Conservation (phyloP, 1,139 yeast species). For the Kurtzmaniella quercitrusa region DNA sequence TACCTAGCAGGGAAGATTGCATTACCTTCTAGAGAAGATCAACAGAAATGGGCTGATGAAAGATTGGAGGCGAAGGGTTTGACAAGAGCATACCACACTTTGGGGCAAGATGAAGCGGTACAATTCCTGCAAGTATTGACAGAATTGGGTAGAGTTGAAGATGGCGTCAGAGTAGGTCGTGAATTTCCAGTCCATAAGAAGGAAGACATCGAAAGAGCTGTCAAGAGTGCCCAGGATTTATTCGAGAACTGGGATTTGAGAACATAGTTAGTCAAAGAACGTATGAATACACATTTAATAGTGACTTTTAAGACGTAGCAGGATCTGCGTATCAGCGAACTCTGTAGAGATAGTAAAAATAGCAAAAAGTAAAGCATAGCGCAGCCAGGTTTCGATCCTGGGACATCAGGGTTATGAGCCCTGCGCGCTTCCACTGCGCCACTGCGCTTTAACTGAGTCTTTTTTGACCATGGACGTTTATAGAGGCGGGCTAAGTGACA, state of each 20-base stretch:
- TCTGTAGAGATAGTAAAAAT: too few relatives aligned
- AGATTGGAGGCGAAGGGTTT: slow-evolving; percentile 23
- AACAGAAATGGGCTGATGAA: slow-evolving; percentile 26
- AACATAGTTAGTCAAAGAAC: too few relatives aligned
- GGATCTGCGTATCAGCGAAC: too few relatives aligned
- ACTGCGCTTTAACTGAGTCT: slow-evolving; percentile 47
- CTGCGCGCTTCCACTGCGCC: slow-evolving; percentile 99
- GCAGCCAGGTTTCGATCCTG: slow-evolving; percentile 97
- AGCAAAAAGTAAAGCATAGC: slow-evolving; percentile 45
- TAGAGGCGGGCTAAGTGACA: too few relatives aligned
- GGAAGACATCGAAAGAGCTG: slow-evolving; percentile 21
- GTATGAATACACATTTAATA: too few relatives aligned
- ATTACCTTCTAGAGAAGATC: slow-evolving; percentile 26
- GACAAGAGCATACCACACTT: slow-evolving; percentile 41
- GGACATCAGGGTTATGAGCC: slow-evolving; percentile 99
- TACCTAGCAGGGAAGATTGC: slow-evolving; percentile 28
- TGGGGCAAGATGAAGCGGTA: slow-evolving; percentile 22
- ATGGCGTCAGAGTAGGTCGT: slow-evolving; percentile 20
- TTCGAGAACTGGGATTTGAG: slow-evolving; percentile 18
- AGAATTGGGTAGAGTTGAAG: slow-evolving; percentile 24
- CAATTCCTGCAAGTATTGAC: slow-evolving; percentile 20
- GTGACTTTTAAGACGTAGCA: too few relatives aligned
- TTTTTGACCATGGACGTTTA: background rate
- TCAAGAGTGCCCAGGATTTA: slow-evolving; percentile 17
- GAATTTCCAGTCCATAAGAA: slow-evolving; percentile 27